Conservation (phyloP, 1,284 basidiomycete genomes). For the Austroboletus niveus region DNA sequence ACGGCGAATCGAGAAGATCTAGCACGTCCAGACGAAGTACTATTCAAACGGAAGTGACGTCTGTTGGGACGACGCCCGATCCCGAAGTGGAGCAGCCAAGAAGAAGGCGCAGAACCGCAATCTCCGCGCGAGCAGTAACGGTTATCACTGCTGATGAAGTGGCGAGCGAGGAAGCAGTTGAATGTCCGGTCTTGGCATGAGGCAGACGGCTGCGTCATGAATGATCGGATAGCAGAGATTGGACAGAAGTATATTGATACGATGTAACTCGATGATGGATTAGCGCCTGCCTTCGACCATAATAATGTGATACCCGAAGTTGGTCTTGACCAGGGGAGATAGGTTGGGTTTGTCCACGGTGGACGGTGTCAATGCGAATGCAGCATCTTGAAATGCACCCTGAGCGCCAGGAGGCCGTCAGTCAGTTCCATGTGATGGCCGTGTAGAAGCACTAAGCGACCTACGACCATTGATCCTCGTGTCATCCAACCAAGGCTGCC, state of each 20-base stretch:
- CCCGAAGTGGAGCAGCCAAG: slow-evolving; percentile 59
- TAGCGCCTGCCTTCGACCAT: slow-evolving; percentile 81
- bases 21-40: slow-evolving; percentile 38
- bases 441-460: slow-evolving; percentile 15
- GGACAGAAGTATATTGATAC: slow-evolving; percentile 21
- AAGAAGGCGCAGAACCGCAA: slow-evolving; percentile 37
- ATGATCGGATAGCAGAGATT: slow-evolving; percentile 3
- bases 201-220: not conserved
- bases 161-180: slow-evolving; percentile 37
- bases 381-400: slow-evolving; percentile 80
- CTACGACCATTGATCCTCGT: slow-evolving; percentile 75
- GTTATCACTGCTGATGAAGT: slow-evolving; percentile 38
- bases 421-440: not conserved
- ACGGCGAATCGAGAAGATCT: slow-evolving; percentile 32
- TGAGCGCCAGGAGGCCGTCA: slow-evolving; percentile 15
- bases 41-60: slow-evolving; percentile 44
- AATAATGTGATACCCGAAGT: slow-evolving; percentile 84
- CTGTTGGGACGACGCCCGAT: slow-evolving; percentile 52
- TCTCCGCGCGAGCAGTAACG: slow-evolving; percentile 31
- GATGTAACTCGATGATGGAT: slow-evolving; percentile 25
- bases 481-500: slow-evolving; percentile 84
- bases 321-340: slow-evolving; percentile 75
- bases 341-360: slow-evolving; percentile 72
- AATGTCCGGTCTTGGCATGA: slow-evolving; percentile 23
- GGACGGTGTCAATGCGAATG: slow-evolving; percentile 75